These are phyloP conservation scores for Emydomyces testavorans DNA, from an alignment of 2,329 filamentous ascomycete genomes.

Conservation along the genomic window DNA sequence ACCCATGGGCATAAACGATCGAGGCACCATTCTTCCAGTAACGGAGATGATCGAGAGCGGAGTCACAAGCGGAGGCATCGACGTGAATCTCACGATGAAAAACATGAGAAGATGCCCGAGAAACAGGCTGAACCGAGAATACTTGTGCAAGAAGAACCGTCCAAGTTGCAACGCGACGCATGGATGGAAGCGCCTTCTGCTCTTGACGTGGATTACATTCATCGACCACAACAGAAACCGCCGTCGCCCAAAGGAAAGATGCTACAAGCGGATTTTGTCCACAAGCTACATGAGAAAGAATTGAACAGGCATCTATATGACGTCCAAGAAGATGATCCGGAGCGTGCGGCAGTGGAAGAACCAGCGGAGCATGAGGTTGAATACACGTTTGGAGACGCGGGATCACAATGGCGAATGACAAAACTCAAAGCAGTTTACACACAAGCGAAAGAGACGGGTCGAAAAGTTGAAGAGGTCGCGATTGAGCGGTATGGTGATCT, in stretches of 20 bases:
- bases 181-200: conserved; percentile 91
- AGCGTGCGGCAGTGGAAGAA: conserved; percentile 25
- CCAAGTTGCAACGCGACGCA: conserved; percentile 56
- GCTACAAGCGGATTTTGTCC: conserved; percentile 49
- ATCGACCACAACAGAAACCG: conserved; percentile 48
- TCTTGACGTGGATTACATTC: conserved; percentile 66
- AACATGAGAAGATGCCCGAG: conserved; percentile 23
- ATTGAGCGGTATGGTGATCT: conserved; percentile 70
- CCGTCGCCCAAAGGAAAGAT: conserved; percentile 32
- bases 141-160: conserved; percentile 37
- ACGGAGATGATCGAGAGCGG: conserved; percentile 38
- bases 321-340: conserved; percentile 43
- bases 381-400: conserved; percentile 80
- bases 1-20: conserved; percentile 55
- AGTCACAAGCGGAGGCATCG: conserved; percentile 39
- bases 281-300: conserved; percentile 67
- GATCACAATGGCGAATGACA: conserved; percentile 92
- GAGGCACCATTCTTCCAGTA: conserved; percentile 42
- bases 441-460: conserved; percentile 60
- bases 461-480: conserved; percentile 69
- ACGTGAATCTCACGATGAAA: conserved; percentile 31
- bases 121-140: not conserved
- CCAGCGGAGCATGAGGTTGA: conserved; percentile 52
- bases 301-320: conserved; percentile 61
- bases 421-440: conserved; percentile 79